Base-by-base conservation (phyloP, 2,329 filamentous ascomycete species). In the Arthrobotrys musiformis region DNA sequence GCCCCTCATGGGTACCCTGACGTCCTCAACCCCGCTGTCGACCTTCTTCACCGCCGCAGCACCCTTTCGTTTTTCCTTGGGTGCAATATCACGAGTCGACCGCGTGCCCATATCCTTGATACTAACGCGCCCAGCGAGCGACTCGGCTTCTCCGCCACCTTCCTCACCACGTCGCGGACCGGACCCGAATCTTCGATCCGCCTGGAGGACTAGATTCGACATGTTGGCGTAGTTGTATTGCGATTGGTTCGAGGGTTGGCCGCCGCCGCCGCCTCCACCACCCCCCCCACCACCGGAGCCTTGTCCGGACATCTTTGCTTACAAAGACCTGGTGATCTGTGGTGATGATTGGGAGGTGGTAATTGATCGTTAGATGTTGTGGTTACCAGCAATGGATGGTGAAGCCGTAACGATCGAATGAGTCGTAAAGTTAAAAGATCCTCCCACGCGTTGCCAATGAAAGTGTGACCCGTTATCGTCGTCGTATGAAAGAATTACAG, bases 151-250 rank as follows among this genome's bases (percentile, higher is more conserved):
- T 81, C 95, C 95, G 62, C 94, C 98, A 79, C 93, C 91, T 86
- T 99, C 96, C 85, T 99, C 94, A 81, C 91, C 93, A 26, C 93
- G 90, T 84, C 95, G 90, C 79, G 93, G 93, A 4, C 73, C 73
- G 11, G 73, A 70, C 81, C 97, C 91, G 84, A 99, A 98, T 82
- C 95, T 91, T 86, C 94, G 91, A 87, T 99, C 95, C 86, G 93
- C 94, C 92, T 99, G 95, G 89, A 99, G 93, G 83, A 99, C 95
- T 93, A 99, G 91, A 90, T 99, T 99, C 86, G 95, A 99, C 95
- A 99, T 98, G 85, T 93, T 93, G 90, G 93, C 93, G 89, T 97
- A 97, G 86, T 97, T 97, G 89, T 97, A 97, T 86, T 97, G 94
- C 85, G 93, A 94, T 82, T 97, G 92, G 91, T 95, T 90, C 85